These are phyloP conservation scores for Magnolia kwangsiensis DNA, from an alignment of 164 flowering plant species.

Conservation along the genomic window DNA sequence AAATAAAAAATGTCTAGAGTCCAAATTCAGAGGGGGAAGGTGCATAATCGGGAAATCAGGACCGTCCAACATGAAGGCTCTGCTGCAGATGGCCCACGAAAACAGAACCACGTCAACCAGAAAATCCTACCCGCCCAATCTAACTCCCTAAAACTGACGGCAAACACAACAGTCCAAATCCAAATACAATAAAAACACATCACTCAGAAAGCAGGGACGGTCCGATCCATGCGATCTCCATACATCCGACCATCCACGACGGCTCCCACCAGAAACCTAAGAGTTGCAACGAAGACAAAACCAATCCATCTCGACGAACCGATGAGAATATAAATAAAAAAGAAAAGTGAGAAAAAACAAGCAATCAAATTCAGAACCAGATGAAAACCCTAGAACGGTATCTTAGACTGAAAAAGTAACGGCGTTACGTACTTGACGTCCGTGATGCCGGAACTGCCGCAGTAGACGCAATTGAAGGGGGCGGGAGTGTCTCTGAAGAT, in stretches of 20 bases:
- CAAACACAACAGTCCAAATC: not conserved
- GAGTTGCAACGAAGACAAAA: not conserved
- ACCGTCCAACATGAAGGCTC: not conserved
- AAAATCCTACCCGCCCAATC: not conserved
- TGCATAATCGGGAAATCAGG: not conserved
- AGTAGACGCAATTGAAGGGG: conserved; percentile 68
- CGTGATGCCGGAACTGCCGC: conserved; percentile 61
- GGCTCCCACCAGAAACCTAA: no score
- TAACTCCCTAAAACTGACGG: not conserved
- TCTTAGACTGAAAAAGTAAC: not conserved
- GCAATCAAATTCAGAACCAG: not conserved
- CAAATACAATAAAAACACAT: not conserved
- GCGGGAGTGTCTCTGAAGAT: conserved; percentile 87
- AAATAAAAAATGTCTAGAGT: no score
- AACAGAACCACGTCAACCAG: not conserved
- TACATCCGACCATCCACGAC: no score
- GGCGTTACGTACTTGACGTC: conserved; percentile 44
- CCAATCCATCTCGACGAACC: not conserved
- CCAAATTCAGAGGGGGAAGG: no score
- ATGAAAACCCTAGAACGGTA: not conserved
- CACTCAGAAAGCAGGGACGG: not conserved
- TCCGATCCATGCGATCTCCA: not conserved
- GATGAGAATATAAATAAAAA: no score
- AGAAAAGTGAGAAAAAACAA: not conserved
- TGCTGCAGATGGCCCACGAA: not conserved